phyloP scores from a whole-genome alignment of 2,329 filamentous ascomycete genomes.

The Paecilomyces sp. region DNA sequence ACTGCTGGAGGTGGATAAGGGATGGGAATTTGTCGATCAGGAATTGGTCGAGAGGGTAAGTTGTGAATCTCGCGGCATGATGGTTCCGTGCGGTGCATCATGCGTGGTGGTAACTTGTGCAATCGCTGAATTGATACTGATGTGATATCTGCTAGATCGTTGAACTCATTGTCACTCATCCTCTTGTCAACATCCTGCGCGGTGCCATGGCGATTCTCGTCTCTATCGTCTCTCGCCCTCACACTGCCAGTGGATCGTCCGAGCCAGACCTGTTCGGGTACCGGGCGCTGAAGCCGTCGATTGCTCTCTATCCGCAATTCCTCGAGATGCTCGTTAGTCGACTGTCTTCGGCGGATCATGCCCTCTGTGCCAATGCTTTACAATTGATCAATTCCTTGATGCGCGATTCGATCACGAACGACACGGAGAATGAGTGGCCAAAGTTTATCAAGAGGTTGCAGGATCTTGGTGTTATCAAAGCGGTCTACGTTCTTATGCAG shows the following conservation, averaged over 20 bases:
- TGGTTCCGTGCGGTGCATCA: neutral
- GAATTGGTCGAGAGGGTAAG: constrained; percentile 54
- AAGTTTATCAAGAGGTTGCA: constrained; percentile 91
- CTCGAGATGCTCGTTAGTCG: constrained; percentile 89
- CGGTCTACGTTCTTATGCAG: constrained; percentile 90
- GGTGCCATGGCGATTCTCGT: constrained; percentile 96
- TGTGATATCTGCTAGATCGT: constrained; percentile 53
- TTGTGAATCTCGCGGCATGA: constrained; percentile 2
- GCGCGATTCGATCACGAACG: constrained; percentile 77
- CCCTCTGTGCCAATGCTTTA: constrained; percentile 87
- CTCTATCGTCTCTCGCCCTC: constrained; percentile 81
- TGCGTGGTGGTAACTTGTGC: neutral
- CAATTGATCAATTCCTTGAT: constrained; percentile 95
- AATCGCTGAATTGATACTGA: neutral
- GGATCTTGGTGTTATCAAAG: constrained; percentile 85
- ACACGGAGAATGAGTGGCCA: constrained; percentile 78
- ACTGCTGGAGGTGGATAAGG: constrained; percentile 91
- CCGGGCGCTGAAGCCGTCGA: constrained; percentile 81
- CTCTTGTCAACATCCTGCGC: constrained; percentile 91
- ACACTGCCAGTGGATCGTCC: constrained; percentile 45
- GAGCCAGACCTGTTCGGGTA: constrained; percentile 71
- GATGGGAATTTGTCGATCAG: constrained; percentile 66
- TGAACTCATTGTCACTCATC: constrained; percentile 88
- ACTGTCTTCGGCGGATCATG: constrained; percentile 88
- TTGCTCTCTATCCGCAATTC: constrained; percentile 87